Evolutionary conservation across 2,329 filamentous ascomycete genomes (phyloP).

Genomic region (Fusarium mangiferae): DNA sequence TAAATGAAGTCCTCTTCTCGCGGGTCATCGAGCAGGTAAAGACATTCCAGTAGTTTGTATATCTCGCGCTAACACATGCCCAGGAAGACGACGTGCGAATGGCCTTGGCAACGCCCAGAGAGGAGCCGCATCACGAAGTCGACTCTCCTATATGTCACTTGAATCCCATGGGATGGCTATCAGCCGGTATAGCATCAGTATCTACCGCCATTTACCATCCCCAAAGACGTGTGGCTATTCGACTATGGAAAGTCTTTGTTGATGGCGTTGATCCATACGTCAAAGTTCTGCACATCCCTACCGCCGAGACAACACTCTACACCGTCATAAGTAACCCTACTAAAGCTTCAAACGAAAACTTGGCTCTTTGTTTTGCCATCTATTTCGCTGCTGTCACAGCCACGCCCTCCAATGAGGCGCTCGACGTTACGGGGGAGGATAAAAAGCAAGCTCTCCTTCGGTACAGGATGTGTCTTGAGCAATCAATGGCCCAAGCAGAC

Average conservation of each 20-base stretch:
- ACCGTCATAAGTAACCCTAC: conserved; percentile 46
- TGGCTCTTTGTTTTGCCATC: conserved; percentile 58
- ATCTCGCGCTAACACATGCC: not conserved
- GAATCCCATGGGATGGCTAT: conserved; percentile 49
- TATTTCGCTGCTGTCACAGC: conserved; percentile 60
- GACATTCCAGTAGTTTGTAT: not conserved
- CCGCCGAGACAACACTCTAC: conserved; percentile 48
- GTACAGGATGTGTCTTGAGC: conserved; percentile 51
- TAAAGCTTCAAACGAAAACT: conserved; percentile 37
- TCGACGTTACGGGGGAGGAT: conserved; percentile 36
- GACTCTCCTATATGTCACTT: conserved; percentile 40
- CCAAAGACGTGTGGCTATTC: conserved; percentile 39
- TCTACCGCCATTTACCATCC: conserved; percentile 40
- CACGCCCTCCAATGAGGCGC: conserved; percentile 52
- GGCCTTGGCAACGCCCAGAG: conserved; percentile 34
- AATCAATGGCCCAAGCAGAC: conserved; percentile 51
- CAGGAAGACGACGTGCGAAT: conserved; percentile 43
- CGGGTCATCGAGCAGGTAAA: conserved; percentile 49
- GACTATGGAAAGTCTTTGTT: conserved; percentile 47
- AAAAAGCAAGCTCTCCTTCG: conserved; percentile 38
- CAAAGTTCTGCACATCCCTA: conserved; percentile 46
- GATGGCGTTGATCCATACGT: conserved; percentile 45
- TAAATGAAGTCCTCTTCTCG: conserved; percentile 52
- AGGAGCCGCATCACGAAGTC: not conserved
- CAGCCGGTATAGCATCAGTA: conserved; percentile 31